phyloP scores from a whole-genome alignment of 192 early-diverging fungal species.

The Mortierella hygrophila region DNA sequence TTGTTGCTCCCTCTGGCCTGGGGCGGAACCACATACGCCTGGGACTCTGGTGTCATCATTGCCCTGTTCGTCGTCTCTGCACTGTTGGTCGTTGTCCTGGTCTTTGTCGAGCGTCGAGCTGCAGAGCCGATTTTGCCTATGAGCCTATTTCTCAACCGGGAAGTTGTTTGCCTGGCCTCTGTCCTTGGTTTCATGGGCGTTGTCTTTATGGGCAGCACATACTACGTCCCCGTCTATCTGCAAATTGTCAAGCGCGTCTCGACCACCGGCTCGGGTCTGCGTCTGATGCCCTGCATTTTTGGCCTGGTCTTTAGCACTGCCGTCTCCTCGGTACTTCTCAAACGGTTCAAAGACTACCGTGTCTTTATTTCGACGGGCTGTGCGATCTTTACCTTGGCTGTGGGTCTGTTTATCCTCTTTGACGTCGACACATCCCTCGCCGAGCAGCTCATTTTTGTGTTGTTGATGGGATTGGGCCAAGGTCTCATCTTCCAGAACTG shows the following conservation, averaged over 20 bases:
- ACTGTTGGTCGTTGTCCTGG: constrained; percentile 60
- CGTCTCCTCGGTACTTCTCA: constrained; percentile 61
- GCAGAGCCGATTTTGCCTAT: constrained; percentile 80
- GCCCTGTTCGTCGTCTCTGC: constrained; percentile 62
- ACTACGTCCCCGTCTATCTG: constrained; percentile 84
- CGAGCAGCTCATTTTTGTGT: constrained; percentile 68
- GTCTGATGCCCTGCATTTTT: constrained; percentile 76
- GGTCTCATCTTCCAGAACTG: constrained; percentile 83
- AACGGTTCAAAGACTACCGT: constrained; percentile 66
- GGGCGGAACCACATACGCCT: constrained; percentile 79
- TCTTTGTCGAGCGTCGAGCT: constrained; percentile 71
- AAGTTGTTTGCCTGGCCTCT: constrained; percentile 64
- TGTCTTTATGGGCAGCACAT: constrained; percentile 71
- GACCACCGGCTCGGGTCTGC: constrained; percentile 80
- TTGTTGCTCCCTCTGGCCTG: constrained; percentile 76
- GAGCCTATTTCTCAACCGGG: constrained; percentile 72
- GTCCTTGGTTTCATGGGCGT: constrained; percentile 70
- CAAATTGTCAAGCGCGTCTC: constrained; percentile 79
- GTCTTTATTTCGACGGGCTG: constrained; percentile 71
- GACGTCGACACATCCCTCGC: constrained; percentile 59
- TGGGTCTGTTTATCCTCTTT: constrained; percentile 74
- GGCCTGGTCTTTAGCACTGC: constrained; percentile 77
- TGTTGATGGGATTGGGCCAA: constrained; percentile 81
- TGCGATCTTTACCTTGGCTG: constrained; percentile 70
- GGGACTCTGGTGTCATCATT: constrained; percentile 73